Percentiles rank a stretch among this genome's conserved stretches.
phyloP scores from a whole-genome alignment of 371 early-diverging fungal species.

The Mucor velutinosus region DNA sequence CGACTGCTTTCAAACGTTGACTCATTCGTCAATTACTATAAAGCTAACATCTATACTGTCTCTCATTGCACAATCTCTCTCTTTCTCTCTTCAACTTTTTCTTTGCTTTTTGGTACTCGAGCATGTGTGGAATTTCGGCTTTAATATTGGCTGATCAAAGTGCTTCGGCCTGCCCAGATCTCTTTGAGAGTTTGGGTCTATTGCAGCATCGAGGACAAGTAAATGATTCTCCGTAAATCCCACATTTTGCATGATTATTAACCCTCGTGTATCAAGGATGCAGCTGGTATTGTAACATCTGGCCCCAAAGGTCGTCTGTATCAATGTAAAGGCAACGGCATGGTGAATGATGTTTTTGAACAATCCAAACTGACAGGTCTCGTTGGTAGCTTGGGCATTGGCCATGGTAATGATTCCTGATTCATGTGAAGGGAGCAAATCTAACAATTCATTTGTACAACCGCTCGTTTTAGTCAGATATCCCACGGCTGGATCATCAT shows the following conservation, averaged over 20 bases:
- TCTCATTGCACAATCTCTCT: background rate
- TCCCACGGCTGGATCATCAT: constrained; percentile 95
- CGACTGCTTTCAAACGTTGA: constrained; percentile 3
- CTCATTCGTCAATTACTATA: background rate
- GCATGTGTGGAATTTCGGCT: constrained; percentile 93
- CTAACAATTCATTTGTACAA: background rate
- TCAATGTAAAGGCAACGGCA: constrained; percentile 97
- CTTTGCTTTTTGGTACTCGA: constrained; percentile 7
- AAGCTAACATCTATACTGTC: background rate
- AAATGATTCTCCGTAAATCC: constrained; percentile 15
- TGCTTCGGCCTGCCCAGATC: constrained; percentile 76
- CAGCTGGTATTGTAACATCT: constrained; percentile 98
- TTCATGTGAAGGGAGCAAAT: background rate
- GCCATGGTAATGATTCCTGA: constrained; percentile 77
- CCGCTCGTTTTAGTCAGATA: constrained; percentile 76
- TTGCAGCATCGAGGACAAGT: constrained; percentile 98
- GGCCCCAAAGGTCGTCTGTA: constrained; percentile 92
- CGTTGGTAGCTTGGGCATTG: constrained; percentile 89
- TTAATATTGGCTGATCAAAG: constrained; percentile 81
- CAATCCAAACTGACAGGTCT: constrained; percentile 74
- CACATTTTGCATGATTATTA: background rate
- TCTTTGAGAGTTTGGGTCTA: constrained; percentile 91
- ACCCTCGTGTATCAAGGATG: constrained; percentile 69
- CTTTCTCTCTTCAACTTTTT: background rate
- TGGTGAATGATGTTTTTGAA: constrained; percentile 96